Percentiles rank a stretch among this genome's conserved stretches.
Evolutionary conservation across 495 filamentous ascomycete genomes (phyloP).

Genomic region (Pyrenula aspistea): DNA sequence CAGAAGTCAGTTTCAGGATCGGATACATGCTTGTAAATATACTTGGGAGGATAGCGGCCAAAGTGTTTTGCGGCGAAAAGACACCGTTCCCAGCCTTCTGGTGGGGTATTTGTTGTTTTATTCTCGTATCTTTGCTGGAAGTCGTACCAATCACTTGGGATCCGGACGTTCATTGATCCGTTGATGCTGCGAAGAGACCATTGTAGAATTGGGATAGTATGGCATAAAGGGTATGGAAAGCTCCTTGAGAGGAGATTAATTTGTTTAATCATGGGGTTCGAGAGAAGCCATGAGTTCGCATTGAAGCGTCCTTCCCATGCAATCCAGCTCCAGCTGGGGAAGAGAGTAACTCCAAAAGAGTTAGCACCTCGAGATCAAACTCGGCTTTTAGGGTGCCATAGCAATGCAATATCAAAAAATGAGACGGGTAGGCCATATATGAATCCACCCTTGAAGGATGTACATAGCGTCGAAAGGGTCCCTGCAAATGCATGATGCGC

Average conservation of each 20-base stretch:
- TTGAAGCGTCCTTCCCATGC: not conserved
- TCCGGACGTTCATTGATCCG: not conserved
- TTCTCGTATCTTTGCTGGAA: not conserved
- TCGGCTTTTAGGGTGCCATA: not conserved
- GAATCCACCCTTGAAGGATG: not conserved
- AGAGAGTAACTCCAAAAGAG: not conserved
- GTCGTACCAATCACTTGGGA: not conserved
- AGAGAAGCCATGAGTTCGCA: not conserved
- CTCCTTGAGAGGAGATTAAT: too few species aligned
- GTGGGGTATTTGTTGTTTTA: not conserved
- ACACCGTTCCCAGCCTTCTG: not conserved
- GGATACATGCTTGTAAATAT: not conserved
- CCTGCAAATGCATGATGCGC: not conserved
- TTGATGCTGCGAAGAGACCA: not conserved
- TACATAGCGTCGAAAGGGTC: not conserved
- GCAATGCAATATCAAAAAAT: not conserved
- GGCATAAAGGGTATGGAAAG: not conserved
- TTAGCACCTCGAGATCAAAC: not conserved
- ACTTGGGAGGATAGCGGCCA: not conserved
- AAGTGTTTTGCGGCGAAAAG: not conserved
- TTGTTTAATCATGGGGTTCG: not conserved
- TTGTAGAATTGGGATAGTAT: not conserved
- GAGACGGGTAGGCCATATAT: not conserved
- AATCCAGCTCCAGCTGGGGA: not conserved
- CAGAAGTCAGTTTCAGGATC: not conserved